phyloP scores from a whole-genome alignment of 805 yeast species.

The Starmerella potacharoeniae region DNA sequence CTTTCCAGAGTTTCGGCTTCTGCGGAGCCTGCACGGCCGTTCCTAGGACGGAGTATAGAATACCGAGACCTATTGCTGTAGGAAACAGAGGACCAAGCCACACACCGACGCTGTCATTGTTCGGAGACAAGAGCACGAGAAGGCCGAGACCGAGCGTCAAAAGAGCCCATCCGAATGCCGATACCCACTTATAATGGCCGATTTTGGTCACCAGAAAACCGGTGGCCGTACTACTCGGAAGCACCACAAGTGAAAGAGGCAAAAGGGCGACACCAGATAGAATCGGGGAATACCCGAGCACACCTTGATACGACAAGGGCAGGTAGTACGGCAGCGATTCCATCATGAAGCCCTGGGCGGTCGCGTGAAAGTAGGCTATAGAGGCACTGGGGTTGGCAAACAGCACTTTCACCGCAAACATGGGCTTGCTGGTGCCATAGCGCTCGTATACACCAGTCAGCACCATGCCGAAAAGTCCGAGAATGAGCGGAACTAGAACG shows the following conservation, averaged over 20 bases:
- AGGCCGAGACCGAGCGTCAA: slow-evolving; percentile 38
- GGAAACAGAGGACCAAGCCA: slow-evolving; percentile 37
- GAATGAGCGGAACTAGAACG: slow-evolving; percentile 37
- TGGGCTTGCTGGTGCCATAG: slow-evolving; percentile 33
- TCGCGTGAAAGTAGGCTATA: slow-evolving; percentile 31
- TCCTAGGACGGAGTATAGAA: slow-evolving; percentile 33
- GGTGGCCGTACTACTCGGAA: slow-evolving; percentile 28
- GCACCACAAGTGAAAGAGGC: slow-evolving; percentile 35
- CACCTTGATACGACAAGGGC: slow-evolving; percentile 40
- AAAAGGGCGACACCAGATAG: slow-evolving; percentile 37
- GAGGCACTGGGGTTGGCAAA: slow-evolving; percentile 30
- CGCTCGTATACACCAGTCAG: slow-evolving; percentile 27
- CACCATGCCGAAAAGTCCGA: slow-evolving; percentile 26
- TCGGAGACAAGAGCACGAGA: slow-evolving; percentile 30
- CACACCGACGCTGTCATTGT: slow-evolving; percentile 27
- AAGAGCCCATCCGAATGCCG: slow-evolving; percentile 30
- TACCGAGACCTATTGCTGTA: slow-evolving; percentile 37
- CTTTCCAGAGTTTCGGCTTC: slow-evolving; percentile 16
- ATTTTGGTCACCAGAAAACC: slow-evolving; percentile 34
- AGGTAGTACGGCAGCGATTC: slow-evolving; percentile 27
- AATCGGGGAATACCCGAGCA: slow-evolving; percentile 34
- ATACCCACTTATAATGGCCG: slow-evolving; percentile 33
- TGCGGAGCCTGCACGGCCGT: slow-evolving; percentile 24
- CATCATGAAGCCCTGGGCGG: slow-evolving; percentile 33
- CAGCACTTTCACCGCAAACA: slow-evolving; percentile 32